Evolutionary conservation across 2,329 filamentous ascomycete genomes (phyloP), one percentile per base, ranked within the genome.

Genomic region (Pseudovirgaria hyperparasitica): DNA sequence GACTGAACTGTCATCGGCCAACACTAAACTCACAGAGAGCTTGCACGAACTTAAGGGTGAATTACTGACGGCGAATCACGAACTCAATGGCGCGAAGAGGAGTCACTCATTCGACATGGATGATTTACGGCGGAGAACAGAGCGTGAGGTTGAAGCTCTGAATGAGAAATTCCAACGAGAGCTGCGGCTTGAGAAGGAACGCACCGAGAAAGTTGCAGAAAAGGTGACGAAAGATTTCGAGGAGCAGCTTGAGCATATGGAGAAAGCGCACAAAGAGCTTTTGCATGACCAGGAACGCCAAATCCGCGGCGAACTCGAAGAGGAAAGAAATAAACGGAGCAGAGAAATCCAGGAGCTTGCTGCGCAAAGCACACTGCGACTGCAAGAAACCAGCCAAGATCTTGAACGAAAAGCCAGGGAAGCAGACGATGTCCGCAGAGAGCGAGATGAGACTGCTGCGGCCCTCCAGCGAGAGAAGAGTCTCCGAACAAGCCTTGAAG

Each of bases 321-420:
- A 78, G 24, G 74, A 85, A 45, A 60, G 67, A 28, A 59, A 48
- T 22, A 62, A 62, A 27, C 63, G 68, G 31, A 53, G 67, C 12
- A 65, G 63, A n/a, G 77, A 84, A 39, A 58, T 81, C 2, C 66
- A 73, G 33, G 70, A 79, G n/a, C 43, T 84, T 5, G 67, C 70
- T 28, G 59, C 59, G 4, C 65, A 63, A 35, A 57, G 60, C 20
- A 54, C 56, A 5, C 51, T 67, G 15, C 65, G 67, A 32, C 46
- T 55, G 17, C 53, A 63, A 52, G 43, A 63, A 55, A 55, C 57
- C 4, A 59, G 60, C 9, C 46, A 67, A 41, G 50, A 59, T 42
- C 54, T 67, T 6, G 63, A 68, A 17, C 58, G 58, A 16, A 72
- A 70, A 39, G 63, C 67, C 26, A 58, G 65, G 11, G 69, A 74